These are phyloP conservation scores for Fusarium nurragi DNA, from an alignment of 2,329 filamentous ascomycete genomes.

Conservation along the genomic window DNA sequence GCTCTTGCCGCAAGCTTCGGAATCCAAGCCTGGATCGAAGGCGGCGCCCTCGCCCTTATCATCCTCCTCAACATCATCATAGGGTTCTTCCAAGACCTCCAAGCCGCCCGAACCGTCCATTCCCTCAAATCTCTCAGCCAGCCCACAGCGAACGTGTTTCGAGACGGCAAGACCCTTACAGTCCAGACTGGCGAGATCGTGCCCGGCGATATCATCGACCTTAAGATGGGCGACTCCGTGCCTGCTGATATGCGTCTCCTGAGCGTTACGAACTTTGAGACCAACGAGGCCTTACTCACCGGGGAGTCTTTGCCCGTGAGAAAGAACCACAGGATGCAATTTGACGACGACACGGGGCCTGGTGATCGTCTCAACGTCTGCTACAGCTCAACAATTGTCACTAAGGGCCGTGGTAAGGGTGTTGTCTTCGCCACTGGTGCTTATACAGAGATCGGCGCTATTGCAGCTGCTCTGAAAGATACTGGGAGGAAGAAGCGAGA, in stretches of 20 bases:
- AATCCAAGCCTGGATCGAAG: conserved; percentile 68
- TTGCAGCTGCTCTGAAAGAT: conserved; percentile 60
- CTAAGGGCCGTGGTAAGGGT: conserved; percentile 67
- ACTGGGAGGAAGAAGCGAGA: conserved; percentile 47
- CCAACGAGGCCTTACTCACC: conserved; percentile 30
- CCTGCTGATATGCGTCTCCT: conserved; percentile 64
- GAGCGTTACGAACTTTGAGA: conserved; percentile 29
- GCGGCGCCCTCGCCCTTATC: conserved; percentile 65
- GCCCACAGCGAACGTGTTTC: conserved; percentile 34
- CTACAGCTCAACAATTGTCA: conserved; percentile 71
- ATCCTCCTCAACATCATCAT: conserved; percentile 68
- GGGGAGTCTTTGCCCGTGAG: conserved; percentile 63
- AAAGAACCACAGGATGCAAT: conserved; percentile 58
- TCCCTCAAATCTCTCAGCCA: conserved; percentile 53
- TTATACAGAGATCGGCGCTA: conserved; percentile 69
- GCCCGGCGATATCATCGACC: conserved; percentile 64
- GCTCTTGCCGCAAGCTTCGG: conserved; percentile 66
- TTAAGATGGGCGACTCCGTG: conserved; percentile 66
- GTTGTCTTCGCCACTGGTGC: conserved; percentile 71
- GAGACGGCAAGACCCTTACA: conserved; percentile 24
- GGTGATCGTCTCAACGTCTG: conserved; percentile 70
- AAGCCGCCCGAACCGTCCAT: conserved; percentile 59
- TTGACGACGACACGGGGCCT: conserved; percentile 52
- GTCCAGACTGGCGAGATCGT: conserved; percentile 29
- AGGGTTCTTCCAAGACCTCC: conserved; percentile 56